Percentiles rank a stretch among this genome's conserved stretches.
These are phyloP conservation scores for Erysimum pusillum DNA, from an alignment of 441 rosid genomes.

Conservation along the genomic window DNA sequence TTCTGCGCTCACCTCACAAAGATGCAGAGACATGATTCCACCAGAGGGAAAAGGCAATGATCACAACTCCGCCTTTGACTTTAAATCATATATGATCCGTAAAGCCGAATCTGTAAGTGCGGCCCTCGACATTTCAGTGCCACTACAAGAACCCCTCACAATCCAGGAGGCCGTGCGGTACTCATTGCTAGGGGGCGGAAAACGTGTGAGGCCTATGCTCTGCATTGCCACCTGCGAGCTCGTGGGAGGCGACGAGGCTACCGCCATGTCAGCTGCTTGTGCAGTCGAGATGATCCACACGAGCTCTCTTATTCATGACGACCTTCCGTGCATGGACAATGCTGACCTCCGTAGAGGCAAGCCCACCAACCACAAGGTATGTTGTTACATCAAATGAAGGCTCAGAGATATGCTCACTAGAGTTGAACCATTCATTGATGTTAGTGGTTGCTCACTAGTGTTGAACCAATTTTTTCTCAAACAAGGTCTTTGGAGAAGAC, in stretches of 20 bases:
- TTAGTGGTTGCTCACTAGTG: slow-evolving; percentile 1
- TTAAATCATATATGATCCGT: slow-evolving; percentile 44
- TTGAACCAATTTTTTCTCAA: not conserved
- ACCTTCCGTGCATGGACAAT: slow-evolving; percentile 64
- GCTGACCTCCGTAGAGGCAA: slow-evolving; percentile 58
- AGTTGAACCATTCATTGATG: not conserved
- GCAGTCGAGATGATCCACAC: slow-evolving; percentile 62
- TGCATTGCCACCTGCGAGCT: slow-evolving; percentile 58
- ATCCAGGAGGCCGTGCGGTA: slow-evolving; percentile 51
- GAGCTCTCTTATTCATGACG: slow-evolving; percentile 60
- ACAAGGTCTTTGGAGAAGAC: slow-evolving; percentile 54
- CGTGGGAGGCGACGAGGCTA: slow-evolving; percentile 58
- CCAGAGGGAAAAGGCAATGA: slow-evolving; percentile 19
- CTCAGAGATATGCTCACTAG: not conserved
- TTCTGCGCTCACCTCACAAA: slow-evolving; percentile 23
- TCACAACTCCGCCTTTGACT: slow-evolving; percentile 25
- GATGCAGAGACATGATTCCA: slow-evolving; percentile 6
- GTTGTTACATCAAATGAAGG: slow-evolving; percentile 6
- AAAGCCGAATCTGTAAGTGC: slow-evolving; percentile 47
- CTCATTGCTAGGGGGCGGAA: slow-evolving; percentile 60
- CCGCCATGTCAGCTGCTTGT: slow-evolving; percentile 50
- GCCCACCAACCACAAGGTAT: slow-evolving; percentile 54
- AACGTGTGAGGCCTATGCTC: slow-evolving; percentile 48
- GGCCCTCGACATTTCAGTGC: slow-evolving; percentile 48
- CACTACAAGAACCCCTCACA: slow-evolving; percentile 31